These are phyloP conservation scores for Cladorrhinum samala DNA, from an alignment of 495 filamentous ascomycete species.

Conservation along the genomic window DNA sequence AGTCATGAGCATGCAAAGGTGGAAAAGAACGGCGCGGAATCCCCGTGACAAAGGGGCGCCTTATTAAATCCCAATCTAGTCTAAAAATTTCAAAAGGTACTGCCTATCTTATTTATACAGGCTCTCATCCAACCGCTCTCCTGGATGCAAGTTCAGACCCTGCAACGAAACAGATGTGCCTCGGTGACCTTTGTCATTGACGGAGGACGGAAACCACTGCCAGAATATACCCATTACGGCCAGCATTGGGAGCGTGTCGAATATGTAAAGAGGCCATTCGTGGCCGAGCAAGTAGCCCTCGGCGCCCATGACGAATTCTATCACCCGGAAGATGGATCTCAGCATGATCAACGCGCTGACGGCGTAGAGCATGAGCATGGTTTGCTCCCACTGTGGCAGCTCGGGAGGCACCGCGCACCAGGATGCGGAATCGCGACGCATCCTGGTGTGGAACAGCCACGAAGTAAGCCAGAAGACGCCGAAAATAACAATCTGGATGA, in stretches of 20 bases:
- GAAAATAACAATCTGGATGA: constrained; percentile 47
- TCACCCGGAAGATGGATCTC: constrained; percentile 52
- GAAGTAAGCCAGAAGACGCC: constrained; percentile 42
- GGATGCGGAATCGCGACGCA: neutral
- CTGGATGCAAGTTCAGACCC: too few relatives aligned
- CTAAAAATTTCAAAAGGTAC: too few relatives aligned
- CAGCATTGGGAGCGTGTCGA: constrained; percentile 56
- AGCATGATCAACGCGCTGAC: constrained; percentile 51
- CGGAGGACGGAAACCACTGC: constrained; percentile 39
- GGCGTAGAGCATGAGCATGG: constrained; percentile 47
- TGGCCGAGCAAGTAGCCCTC: constrained; percentile 42
- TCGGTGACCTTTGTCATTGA: too few relatives aligned
- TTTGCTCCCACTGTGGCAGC: constrained; percentile 37
- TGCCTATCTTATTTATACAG: too few relatives aligned
- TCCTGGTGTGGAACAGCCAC: constrained; percentile 29
- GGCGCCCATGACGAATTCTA: constrained; percentile 54
- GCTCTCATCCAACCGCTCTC: too few relatives aligned
- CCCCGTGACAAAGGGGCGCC: too few relatives aligned
- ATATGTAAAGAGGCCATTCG: constrained; percentile 56
- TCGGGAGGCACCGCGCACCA: neutral
- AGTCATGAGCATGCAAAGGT: too few relatives aligned
- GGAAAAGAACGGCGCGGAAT: too few relatives aligned
- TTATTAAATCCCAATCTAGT: too few relatives aligned
- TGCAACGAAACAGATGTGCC: too few relatives aligned
- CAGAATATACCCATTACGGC: constrained; percentile 44